phyloP scores from a whole-genome alignment of 345 rosid genomes.

The Luvunga scandens region DNA sequence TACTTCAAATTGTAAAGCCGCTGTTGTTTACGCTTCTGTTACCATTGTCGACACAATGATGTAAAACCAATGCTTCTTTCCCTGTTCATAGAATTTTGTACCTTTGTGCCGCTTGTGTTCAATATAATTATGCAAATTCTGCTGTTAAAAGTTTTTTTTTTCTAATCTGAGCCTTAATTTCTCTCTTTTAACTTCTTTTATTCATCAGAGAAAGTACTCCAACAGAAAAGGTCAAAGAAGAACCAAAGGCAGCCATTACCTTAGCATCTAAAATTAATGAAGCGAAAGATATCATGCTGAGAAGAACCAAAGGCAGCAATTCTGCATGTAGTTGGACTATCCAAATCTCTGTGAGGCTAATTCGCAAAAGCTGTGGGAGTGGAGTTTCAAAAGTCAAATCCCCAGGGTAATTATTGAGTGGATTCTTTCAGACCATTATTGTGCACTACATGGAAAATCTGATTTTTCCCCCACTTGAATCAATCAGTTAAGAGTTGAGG shows the following conservation, averaged over 20 bases:
- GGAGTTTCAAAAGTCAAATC: background rate
- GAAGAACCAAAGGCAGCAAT: slow-evolving; percentile 31
- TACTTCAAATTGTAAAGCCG: background rate
- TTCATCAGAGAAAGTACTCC: slow-evolving; percentile 50
- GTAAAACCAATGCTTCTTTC: background rate
- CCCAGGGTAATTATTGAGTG: background rate
- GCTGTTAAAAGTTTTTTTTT: background rate
- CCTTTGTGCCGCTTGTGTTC: too few relatives aligned
- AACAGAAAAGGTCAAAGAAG: slow-evolving; percentile 56
- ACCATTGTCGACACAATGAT: too few relatives aligned
- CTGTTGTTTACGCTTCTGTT: too few relatives aligned
- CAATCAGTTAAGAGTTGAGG: background rate
- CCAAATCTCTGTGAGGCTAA: background rate
- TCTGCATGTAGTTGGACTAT: slow-evolving; percentile 31
- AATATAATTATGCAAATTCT: background rate
- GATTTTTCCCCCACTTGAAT: background rate
- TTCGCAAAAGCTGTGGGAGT: background rate
- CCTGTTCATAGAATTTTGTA: background rate
- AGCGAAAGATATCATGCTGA: slow-evolving; percentile 44
- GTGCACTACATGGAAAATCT: background rate
- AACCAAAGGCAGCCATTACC: slow-evolving; percentile 56
- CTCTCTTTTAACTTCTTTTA: background rate
- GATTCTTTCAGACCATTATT: slow-evolving; percentile 5
- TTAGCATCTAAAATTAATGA: slow-evolving; percentile 52
- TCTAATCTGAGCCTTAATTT: background rate